Percentiles rank a stretch among this genome's conserved stretches.
phyloP scores from a whole-genome alignment of 352 stramenopile genomes.

The Phytophthora sp. region DNA sequence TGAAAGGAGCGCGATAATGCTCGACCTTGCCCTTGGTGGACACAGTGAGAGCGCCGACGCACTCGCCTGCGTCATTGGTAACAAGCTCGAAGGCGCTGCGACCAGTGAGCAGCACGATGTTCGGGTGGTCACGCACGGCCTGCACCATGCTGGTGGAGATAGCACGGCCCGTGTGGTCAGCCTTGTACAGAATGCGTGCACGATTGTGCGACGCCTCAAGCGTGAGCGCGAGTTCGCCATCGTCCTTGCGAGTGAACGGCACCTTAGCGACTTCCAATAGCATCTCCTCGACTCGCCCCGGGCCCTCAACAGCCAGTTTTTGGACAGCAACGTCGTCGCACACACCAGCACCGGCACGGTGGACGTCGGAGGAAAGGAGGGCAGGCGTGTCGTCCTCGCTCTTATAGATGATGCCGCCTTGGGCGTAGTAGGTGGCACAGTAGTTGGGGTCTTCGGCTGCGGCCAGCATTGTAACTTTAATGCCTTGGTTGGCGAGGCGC shows the following conservation, averaged over 20 bases:
- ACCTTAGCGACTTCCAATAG: conserved; percentile 89
- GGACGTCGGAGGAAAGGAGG: conserved; percentile 90
- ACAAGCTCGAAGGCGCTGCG: conserved; percentile 82
- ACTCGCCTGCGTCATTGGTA: conserved; percentile 61
- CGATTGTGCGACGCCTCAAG: conserved; percentile 94
- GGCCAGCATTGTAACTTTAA: conserved; percentile 85
- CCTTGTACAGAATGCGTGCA: conserved; percentile 94
- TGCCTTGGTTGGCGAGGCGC: conserved; percentile 70
- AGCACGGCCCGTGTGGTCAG: conserved; percentile 92
- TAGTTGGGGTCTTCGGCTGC: conserved; percentile 79
- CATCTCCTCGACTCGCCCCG: conserved; percentile 88
- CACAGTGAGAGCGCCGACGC: conserved; percentile 80
- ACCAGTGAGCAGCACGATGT: conserved; percentile 80
- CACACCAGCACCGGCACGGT: conserved; percentile 89
- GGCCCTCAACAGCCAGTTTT: conserved; percentile 93
- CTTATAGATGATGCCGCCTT: conserved; percentile 97
- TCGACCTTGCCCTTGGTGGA: conserved; percentile 58
- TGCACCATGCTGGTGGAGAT: conserved; percentile 92
- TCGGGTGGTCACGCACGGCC: conserved; percentile 84
- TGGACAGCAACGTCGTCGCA: conserved; percentile 91
- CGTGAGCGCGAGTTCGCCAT: conserved; percentile 75
- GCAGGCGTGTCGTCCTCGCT: conserved; percentile 85
- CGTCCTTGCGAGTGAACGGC: conserved; percentile 86
- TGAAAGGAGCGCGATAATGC: conserved; percentile 80
- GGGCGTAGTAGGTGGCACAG: conserved; percentile 95